phyloP scores from a whole-genome alignment of 139 green algal species.

The Chlorella vulgaris region DNA sequence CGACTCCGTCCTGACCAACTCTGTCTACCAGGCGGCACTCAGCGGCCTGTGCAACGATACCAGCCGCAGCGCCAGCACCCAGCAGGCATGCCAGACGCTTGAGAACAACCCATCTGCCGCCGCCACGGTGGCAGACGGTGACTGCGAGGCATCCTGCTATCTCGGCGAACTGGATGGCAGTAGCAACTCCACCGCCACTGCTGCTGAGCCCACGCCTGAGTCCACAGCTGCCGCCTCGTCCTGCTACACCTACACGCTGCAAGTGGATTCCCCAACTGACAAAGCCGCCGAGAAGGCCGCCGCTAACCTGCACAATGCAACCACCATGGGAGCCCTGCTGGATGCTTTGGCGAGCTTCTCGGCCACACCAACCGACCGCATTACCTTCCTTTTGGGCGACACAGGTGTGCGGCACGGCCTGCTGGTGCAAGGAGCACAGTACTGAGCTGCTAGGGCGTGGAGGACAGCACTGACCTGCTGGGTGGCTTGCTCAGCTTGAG shows the following conservation, averaged over 20 bases:
- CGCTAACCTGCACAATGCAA: conserved; percentile 10
- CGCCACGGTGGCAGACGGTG: background rate
- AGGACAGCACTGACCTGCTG: no score
- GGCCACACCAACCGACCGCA: background rate
- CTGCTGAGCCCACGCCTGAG: no score
- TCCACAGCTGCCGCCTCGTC: background rate
- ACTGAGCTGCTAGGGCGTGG: no score
- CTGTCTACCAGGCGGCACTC: conserved; percentile 30
- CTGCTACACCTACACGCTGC: conserved; percentile 26
- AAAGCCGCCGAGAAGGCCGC: background rate
- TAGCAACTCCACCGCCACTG: background rate
- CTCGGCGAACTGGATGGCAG: background rate
- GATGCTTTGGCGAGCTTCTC: conserved; percentile 15
- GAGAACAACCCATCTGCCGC: conserved; percentile 1
- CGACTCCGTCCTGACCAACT: background rate
- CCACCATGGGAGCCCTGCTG: background rate
- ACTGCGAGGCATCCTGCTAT: conserved; percentile 20
- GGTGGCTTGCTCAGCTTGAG: no score
- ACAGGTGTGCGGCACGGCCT: background rate
- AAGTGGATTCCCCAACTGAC: conserved; percentile 1
- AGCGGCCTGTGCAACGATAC: conserved; percentile 26
- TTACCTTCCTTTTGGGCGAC: conserved; percentile 25
- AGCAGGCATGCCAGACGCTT: conserved; percentile 15
- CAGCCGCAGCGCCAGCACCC: background rate
- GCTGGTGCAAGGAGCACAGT: no score